Evolutionary conservation across 768 basidiomycete species (phyloP).

Genomic region (Leccinum longicurvipes): DNA sequence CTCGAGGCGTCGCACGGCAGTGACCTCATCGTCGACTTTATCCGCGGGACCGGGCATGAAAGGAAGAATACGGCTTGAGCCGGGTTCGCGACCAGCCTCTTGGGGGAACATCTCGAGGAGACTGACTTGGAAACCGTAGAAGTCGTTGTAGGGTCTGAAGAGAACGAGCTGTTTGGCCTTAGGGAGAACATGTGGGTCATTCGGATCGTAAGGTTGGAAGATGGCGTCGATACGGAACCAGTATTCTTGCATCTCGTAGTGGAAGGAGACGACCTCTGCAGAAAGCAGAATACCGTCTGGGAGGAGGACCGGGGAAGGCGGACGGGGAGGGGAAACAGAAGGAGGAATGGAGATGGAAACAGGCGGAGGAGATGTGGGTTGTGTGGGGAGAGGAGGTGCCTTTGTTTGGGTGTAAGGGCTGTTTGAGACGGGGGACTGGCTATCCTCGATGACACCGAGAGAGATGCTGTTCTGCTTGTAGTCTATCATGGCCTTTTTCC

Average conservation of each 20-base stretch:
- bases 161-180: slow-evolving; percentile 77
- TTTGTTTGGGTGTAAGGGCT: slow-evolving; percentile 37
- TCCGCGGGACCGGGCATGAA: slow-evolving; percentile 96
- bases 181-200: slow-evolving; percentile 55
- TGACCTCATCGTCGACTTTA: slow-evolving; percentile 79
- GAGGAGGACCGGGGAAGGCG: slow-evolving; percentile 47
- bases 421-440: slow-evolving; percentile 41
- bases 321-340: slow-evolving; percentile 23
- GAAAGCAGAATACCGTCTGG: slow-evolving; percentile 83
- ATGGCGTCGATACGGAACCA: slow-evolving; percentile 95
- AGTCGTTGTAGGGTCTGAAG: slow-evolving; percentile 96
- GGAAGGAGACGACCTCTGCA: slow-evolving; percentile 94
- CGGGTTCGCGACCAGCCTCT: slow-evolving; percentile 80
- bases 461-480: slow-evolving; percentile 98
- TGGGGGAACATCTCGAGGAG: slow-evolving; percentile 84
- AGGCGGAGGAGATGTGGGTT: slow-evolving; percentile 6
- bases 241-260: slow-evolving; percentile 92
- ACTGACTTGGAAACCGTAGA: slow-evolving; percentile 94
- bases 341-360: neutral
- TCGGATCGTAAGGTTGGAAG: slow-evolving; percentile 76
- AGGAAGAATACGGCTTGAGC: slow-evolving; percentile 74
- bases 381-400: slow-evolving; percentile 11
- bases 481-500: slow-evolving; percentile 92
- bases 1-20: slow-evolving; percentile 74
- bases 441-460: slow-evolving; percentile 82